These are phyloP conservation scores for Auricularia heimuer DNA, from an alignment of 768 basidiomycete species.

Conservation along the genomic window DNA sequence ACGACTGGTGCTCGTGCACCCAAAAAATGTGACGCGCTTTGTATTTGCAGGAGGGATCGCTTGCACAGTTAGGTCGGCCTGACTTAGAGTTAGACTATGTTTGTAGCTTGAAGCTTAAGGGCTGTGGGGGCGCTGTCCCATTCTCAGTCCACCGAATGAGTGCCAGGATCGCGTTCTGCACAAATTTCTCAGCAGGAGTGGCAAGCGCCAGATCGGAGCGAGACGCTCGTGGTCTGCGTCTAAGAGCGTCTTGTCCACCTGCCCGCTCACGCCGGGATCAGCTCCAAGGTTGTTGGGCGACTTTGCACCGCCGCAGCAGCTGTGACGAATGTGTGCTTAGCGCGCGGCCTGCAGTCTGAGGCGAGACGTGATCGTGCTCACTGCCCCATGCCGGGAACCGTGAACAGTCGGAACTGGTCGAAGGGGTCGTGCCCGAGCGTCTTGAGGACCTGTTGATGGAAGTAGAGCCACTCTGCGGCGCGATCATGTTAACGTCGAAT, in stretches of 20 bases:
- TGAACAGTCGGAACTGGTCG: background rate
- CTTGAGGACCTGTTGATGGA: background rate
- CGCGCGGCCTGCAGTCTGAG: background rate
- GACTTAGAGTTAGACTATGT: too few species aligned
- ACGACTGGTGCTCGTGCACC: too few species aligned
- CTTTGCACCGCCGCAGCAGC: background rate
- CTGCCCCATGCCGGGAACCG: background rate
- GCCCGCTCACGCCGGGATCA: background rate
- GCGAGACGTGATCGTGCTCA: background rate
- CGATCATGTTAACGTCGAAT: background rate
- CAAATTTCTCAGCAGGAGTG: background rate
- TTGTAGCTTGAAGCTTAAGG: background rate
- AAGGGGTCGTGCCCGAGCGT: background rate
- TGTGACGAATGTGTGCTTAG: background rate
- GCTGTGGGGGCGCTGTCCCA: background rate
- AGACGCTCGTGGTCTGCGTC: background rate
- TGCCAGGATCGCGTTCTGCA: background rate
- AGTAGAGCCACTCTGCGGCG: background rate
- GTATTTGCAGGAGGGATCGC: too few species aligned
- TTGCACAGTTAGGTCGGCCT: too few species aligned
- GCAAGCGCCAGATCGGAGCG: background rate
- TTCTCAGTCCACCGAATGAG: background rate
- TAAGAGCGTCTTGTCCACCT: background rate
- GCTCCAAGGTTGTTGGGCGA: background rate
- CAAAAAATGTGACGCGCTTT: too few species aligned